Percentiles rank a stretch among this genome's conserved stretches.
phyloP scores from a whole-genome alignment of 2,329 filamentous ascomycete species.

The Arthrobotrys sinensis region DNA sequence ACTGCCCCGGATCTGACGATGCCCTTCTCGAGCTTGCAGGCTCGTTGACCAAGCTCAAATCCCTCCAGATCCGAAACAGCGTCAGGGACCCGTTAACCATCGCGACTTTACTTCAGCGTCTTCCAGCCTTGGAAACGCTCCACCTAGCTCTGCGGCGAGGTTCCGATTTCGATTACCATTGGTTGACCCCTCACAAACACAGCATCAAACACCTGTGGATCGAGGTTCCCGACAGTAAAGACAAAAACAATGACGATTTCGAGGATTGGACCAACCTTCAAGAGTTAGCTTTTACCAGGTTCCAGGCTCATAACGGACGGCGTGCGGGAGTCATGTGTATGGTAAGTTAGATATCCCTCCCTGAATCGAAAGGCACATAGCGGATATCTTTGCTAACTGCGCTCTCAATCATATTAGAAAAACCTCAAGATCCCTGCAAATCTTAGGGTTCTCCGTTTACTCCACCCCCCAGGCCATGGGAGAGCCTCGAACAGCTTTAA shows the following conservation, averaged over 20 bases:
- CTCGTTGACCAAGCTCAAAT: not conserved
- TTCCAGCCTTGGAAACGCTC: slow-evolving; percentile 2
- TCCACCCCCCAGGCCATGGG: not conserved
- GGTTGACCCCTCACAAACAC: not conserved
- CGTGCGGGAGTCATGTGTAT: not conserved
- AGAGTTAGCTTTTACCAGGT: slow-evolving; percentile 5
- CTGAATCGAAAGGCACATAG: not conserved
- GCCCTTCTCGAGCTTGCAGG: not conserved
- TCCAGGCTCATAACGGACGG: not conserved
- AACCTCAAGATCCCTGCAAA: slow-evolving; percentile 12
- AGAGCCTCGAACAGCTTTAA: not conserved
- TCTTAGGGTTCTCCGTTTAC: not conserved
- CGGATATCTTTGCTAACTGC: not conserved
- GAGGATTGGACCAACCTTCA: slow-evolving; percentile 10
- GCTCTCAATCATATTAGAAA: not conserved
- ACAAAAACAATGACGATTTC: not conserved
- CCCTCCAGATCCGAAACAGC: slow-evolving; percentile 14
- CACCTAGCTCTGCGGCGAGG: not conserved
- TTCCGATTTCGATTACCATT: not conserved
- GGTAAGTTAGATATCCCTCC: not conserved
- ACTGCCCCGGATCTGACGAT: not conserved
- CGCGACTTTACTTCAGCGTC: not conserved
- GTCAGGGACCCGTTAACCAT: not conserved
- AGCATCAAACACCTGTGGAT: slow-evolving; percentile 9
- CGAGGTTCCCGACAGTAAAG: not conserved